These are phyloP conservation scores for Galerina sulciceps DNA, from an alignment of 768 basidiomycete species.

Conservation along the genomic window DNA sequence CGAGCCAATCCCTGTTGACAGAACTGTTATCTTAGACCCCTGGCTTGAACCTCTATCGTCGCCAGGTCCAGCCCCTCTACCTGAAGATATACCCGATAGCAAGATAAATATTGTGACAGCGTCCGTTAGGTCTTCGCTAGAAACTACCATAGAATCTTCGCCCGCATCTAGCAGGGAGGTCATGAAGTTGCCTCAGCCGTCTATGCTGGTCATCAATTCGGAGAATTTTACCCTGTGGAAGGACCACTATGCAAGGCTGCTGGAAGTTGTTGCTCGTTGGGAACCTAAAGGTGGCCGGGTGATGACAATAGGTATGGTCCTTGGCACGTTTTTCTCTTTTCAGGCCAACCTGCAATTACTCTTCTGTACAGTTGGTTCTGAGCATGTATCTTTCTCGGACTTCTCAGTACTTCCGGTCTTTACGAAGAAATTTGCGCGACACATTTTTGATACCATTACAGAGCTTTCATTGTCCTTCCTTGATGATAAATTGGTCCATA, in stretches of 20 bases:
- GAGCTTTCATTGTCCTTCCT: conserved; percentile 47
- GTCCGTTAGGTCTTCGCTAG: conserved; percentile 4
- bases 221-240: conserved; percentile 82
- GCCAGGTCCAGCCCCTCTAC: conserved; percentile 52
- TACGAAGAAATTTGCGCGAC: conserved; percentile 32
- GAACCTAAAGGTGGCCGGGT: conserved; percentile 45
- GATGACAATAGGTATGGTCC: conserved; percentile 50
- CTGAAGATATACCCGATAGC: neutral
- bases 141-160: neutral
- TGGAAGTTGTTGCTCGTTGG: conserved; percentile 60
- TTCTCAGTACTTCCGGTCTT: conserved; percentile 48
- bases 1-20: conserved; percentile 53
- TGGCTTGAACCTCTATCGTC: conserved; percentile 80
- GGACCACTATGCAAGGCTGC: conserved; percentile 66
- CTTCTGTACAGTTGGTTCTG: conserved; percentile 42
- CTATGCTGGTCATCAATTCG: conserved; percentile 73
- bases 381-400: conserved; percentile 53
- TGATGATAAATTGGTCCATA: conserved; percentile 40
- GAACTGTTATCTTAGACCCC: conserved; percentile 75
- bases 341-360: neutral
- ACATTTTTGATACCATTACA: conserved; percentile 38
- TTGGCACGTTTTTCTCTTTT: neutral
- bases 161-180: neutral
- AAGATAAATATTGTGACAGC: neutral
- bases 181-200: conserved; percentile 27